A percentile compares a stretch with the other conserved stretches of the same genome.
Conservation (phyloP, 768 basidiomycete genomes). For the Pleurotus eryngii region DNA sequence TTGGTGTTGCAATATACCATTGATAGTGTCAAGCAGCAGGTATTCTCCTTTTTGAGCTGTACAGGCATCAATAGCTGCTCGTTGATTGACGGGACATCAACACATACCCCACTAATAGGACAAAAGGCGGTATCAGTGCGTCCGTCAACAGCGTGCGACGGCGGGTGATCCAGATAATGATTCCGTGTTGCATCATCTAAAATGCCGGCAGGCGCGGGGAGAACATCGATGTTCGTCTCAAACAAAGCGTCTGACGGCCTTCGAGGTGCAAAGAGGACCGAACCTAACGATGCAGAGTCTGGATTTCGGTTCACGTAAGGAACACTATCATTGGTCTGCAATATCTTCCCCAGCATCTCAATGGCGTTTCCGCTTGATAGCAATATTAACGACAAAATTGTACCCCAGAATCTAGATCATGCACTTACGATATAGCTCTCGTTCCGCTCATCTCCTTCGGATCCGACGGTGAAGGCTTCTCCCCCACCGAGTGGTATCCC, state of each 20-base stretch:
- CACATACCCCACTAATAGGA: constrained; percentile 40
- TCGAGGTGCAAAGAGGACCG: constrained; percentile 35
- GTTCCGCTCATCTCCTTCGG: constrained; percentile 57
- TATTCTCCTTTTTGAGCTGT: not conserved
- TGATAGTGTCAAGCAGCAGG: not conserved
- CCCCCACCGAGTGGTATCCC: constrained; percentile 60
- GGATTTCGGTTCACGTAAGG: constrained; percentile 23
- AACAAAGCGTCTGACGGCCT: constrained; percentile 43
- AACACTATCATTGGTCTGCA: constrained; percentile 5
- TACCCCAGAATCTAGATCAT: not conserved
- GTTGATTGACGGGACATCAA: not conserved
- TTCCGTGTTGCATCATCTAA: constrained; percentile 38
- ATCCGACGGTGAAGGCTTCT: constrained; percentile 58
- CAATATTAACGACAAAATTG: not conserved
- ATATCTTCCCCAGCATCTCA: constrained; percentile 33
- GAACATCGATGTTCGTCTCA: constrained; percentile 47
- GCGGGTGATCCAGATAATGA: constrained; percentile 42
- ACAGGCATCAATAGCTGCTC: not conserved
- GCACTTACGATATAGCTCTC: constrained; percentile 52
- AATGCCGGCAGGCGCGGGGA: constrained; percentile 40
- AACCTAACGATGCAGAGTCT: not conserved
- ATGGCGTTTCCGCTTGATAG: constrained; percentile 37
- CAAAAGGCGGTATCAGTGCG: constrained; percentile 45
- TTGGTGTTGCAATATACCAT: not conserved
- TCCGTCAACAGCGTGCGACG: constrained; percentile 57